These are phyloP conservation scores for Erodium moschatum DNA, from an alignment of 441 rosid species.

Conservation along the genomic window DNA sequence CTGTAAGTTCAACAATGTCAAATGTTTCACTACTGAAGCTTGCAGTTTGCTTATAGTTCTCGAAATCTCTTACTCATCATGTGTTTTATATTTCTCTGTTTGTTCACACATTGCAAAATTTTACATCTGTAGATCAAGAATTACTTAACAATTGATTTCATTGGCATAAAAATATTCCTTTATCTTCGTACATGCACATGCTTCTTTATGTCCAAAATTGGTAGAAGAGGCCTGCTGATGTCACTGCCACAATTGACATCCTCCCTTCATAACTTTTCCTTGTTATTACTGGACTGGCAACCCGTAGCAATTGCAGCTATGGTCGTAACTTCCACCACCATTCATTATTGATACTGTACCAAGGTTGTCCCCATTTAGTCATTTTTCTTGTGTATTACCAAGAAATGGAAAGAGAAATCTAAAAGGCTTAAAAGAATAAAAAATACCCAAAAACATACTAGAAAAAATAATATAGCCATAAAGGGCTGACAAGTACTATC, in stretches of 20 bases:
- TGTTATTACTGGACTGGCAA: constrained; percentile 2
- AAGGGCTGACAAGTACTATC: background rate
- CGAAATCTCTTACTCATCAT: background rate
- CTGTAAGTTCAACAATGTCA: constrained; percentile 51
- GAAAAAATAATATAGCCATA: background rate
- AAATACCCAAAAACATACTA: background rate
- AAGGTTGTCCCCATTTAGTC: background rate
- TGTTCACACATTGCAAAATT: constrained; percentile 6
- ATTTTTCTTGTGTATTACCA: background rate
- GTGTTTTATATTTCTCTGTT: background rate
- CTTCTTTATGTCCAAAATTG: constrained; percentile 11
- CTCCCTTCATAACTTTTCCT: constrained; percentile 7
- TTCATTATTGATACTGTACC: background rate
- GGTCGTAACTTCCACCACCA: constrained; percentile 1
- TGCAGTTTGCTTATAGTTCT: constrained; percentile 8
- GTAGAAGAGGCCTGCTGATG: constrained; percentile 3
- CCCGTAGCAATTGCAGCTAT: background rate
- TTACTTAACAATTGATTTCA: background rate
- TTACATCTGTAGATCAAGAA: background rate
- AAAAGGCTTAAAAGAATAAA: background rate
- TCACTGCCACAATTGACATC: background rate
- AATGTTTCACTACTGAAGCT: constrained; percentile 9
- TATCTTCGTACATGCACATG: background rate
- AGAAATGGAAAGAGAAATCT: background rate
- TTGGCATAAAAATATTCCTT: background rate